Evolutionary conservation across 2,329 filamentous ascomycete genomes (phyloP), one percentile per base, ranked within the genome.

Genomic region (Penicillium sp.): DNA sequence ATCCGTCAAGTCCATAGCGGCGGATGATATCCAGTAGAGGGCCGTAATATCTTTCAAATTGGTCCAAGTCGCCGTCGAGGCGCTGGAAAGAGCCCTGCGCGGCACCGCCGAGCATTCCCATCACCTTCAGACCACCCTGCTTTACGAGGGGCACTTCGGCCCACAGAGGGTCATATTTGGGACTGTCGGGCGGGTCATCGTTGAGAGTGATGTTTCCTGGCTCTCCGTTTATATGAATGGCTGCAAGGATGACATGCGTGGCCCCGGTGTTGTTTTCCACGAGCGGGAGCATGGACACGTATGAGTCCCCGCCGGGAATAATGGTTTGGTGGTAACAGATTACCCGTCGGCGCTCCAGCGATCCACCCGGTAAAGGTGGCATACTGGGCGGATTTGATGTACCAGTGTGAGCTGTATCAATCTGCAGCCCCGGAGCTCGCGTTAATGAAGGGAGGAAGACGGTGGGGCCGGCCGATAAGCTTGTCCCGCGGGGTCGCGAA

Each of bases 51-150:
- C 74, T 69, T 71, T 95, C 88, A 64, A 95, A 95, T 22, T 78
- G 74, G 46, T 79, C 74, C 25, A 74, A 72, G 33, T 76, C 68
- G 50, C 83, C 82, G 63, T 87, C 82, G 3, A 86, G 75, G 49
- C 82, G 78, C 44, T 78, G 74, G 66, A 82, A 96, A 11, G 84
- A 87, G 10, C 91, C 92, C 53, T 81, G 80, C 0, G 90, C 90
- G 2, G 91, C 90, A 14, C 92, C 92, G 35, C 92, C 92, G 1
- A 96, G 78, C 89, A 96, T 94, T 48, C 84, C 89, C 67, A 95
- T 79, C 11, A 96, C 84, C 63, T 87, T 90, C 56, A 96, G 79
- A 38, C 90, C 90, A 6, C 80, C 79, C 2, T 81, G 81, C 68
- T 94, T 87, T 5, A 96, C 75, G 56, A 85, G 76, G 7, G 81